phyloP scores from a whole-genome alignment of 1,284 basidiomycete genomes.

The Irpex sp. region DNA sequence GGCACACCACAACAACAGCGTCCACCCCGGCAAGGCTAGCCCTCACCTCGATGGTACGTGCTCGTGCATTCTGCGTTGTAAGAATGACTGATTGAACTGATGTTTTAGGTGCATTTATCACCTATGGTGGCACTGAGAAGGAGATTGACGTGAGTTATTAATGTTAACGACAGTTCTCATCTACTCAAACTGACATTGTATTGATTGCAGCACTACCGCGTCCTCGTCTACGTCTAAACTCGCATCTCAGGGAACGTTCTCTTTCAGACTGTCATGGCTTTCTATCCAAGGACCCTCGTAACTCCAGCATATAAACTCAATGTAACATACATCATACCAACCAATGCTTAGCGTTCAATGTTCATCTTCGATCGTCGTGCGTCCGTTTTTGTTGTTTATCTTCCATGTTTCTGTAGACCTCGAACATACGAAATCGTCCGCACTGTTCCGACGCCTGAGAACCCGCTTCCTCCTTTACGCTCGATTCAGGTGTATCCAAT shows the following conservation, averaged over 20 bases:
- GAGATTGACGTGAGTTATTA: slow-evolving; percentile 34
- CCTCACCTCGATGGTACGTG: slow-evolving; percentile 47
- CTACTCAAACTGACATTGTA: background rate
- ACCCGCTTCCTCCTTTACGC: background rate
- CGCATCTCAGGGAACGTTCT: background rate
- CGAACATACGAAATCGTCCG: background rate
- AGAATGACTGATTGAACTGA: background rate
- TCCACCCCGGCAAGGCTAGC: slow-evolving; percentile 64
- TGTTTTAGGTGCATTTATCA: slow-evolving; percentile 42
- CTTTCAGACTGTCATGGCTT: too few species aligned
- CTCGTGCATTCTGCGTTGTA: background rate
- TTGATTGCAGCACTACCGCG: slow-evolving; percentile 35
- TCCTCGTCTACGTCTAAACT: slow-evolving; percentile 36
- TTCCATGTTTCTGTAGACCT: background rate
- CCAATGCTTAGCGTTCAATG: background rate
- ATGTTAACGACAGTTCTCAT: background rate
- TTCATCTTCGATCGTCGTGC: background rate
- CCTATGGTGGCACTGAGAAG: slow-evolving; percentile 48
- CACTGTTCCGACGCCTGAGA: too few species aligned
- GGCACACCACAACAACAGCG: slow-evolving; percentile 42
- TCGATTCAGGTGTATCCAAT: background rate
- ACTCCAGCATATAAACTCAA: background rate
- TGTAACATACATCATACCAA: background rate
- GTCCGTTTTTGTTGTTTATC: background rate
- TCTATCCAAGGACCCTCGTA: background rate